Percentiles rank a stretch among this genome's conserved stretches.
Conservation (phyloP, 129 eudicot genomes). For the Centella asiatica region DNA sequence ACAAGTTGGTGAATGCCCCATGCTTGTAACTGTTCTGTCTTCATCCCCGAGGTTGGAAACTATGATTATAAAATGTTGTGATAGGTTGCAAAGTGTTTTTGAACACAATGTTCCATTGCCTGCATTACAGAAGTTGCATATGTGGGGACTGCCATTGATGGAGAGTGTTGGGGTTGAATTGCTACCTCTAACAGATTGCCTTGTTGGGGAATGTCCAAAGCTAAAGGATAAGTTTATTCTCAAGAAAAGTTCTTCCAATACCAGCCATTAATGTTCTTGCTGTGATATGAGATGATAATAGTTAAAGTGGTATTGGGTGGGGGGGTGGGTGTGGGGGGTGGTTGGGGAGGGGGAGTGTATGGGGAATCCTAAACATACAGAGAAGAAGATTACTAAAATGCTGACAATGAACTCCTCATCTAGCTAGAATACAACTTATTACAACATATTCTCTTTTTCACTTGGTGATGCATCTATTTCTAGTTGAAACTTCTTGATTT, state of each 20-base stretch:
- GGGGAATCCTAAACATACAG: not conserved
- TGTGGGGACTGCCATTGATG: conserved; percentile 19
- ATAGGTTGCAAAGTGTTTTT: conserved; percentile 6
- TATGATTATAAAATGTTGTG: conserved; percentile 8
- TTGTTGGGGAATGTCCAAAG: conserved; percentile 23
- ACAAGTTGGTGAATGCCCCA: conserved; percentile 9
- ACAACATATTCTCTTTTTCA: not conserved
- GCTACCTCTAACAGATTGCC: conserved; percentile 15
- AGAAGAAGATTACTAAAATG: not conserved
- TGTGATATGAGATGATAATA: not conserved
- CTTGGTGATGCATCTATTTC: not conserved
- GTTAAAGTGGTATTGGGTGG: too few relatives aligned
- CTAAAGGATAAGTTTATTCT: not conserved
- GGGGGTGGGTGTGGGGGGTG: too few relatives aligned
- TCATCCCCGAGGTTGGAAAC: not conserved
- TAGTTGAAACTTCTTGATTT: not conserved
- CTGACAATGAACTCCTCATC: not conserved
- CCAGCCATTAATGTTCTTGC: not conserved
- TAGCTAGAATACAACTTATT: not conserved
- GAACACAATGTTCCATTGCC: not conserved
- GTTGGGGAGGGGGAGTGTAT: not conserved
- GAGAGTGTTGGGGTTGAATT: not conserved
- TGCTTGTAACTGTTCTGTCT: conserved; percentile 7
- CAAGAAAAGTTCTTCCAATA: not conserved
- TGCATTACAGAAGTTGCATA: not conserved